Evolutionary conservation across 1,284 basidiomycete genomes (phyloP).

Genomic region (Austropuccinia psidii): DNA sequence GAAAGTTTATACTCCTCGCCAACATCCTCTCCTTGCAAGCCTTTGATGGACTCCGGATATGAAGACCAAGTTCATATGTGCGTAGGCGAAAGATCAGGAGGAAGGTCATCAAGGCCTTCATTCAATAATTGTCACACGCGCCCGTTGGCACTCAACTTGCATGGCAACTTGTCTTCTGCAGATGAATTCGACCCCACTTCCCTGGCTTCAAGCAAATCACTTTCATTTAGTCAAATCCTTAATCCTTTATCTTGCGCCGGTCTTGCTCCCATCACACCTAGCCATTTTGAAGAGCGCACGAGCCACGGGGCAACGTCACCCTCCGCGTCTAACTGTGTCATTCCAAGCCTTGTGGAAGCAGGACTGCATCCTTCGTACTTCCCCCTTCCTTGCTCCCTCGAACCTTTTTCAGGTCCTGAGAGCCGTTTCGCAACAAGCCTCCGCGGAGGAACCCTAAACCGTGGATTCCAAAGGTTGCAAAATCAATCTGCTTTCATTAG

Average conservation of each 20-base stretch:
- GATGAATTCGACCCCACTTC: background rate
- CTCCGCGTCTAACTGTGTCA: background rate
- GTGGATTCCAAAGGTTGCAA: too few relatives aligned
- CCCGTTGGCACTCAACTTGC: background rate
- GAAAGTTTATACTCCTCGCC: background rate
- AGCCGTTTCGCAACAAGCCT: too few relatives aligned
- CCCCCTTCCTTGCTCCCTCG: slow-evolving; percentile 5
- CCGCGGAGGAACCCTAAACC: too few relatives aligned
- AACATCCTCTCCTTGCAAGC: background rate
- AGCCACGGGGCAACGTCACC: too few relatives aligned
- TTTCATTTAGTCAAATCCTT: too few relatives aligned
- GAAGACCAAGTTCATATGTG: background rate
- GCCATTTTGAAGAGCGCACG: background rate
- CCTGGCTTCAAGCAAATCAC: background rate
- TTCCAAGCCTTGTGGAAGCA: background rate
- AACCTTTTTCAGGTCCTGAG: too few relatives aligned
- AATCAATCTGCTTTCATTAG: too few relatives aligned
- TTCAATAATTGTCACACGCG: background rate
- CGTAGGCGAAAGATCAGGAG: background rate
- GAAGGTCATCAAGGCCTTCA: background rate
- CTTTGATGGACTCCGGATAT: background rate
- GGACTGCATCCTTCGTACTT: slow-evolving; percentile 13
- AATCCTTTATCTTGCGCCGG: too few relatives aligned
- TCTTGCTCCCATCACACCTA: background rate
- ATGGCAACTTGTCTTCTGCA: background rate